A percentile compares a stretch with the other conserved stretches of the same genome.
Evolutionary conservation across 768 basidiomycete species (phyloP).

Genomic region (Macrolepiota albuminosa): DNA sequence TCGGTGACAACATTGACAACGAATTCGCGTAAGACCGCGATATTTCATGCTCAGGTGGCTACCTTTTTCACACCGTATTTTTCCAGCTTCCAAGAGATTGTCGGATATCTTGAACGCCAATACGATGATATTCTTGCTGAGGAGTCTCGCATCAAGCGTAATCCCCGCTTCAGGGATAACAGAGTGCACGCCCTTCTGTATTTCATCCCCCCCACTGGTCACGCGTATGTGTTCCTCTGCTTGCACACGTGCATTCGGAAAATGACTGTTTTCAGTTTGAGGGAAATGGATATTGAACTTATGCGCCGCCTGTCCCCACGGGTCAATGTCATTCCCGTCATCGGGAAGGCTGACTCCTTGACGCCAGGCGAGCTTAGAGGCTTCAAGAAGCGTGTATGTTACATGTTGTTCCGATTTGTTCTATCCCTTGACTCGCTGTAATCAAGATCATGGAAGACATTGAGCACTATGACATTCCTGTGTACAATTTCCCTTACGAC

Average conservation of each 20-base stretch:
- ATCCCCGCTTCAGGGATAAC: conserved; percentile 98
- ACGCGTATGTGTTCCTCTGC: conserved; percentile 59
- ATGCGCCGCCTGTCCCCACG: conserved; percentile 98
- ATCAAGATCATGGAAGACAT: conserved; percentile 98
- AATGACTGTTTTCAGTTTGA: conserved; percentile 45
- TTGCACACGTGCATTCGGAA: neutral
- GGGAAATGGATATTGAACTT: conserved; percentile 98
- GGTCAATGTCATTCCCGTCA: conserved; percentile 98
- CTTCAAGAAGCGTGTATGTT: conserved; percentile 87
- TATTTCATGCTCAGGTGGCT: neutral
- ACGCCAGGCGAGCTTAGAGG: conserved; percentile 90
- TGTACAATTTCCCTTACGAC: conserved; percentile 99
- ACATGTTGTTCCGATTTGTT: neutral
- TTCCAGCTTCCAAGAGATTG: conserved; percentile 90
- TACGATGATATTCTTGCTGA: conserved; percentile 99
- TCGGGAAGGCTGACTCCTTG: conserved; percentile 94
- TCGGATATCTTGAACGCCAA: conserved; percentile 95
- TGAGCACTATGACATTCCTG: conserved; percentile 95
- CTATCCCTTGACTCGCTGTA: conserved; percentile 1
- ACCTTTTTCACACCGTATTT: neutral
- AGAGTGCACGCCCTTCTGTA: conserved; percentile 94
- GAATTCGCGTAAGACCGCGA: conserved; percentile 80
- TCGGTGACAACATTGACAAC: conserved; percentile 98
- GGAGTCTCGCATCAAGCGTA: conserved; percentile 98
- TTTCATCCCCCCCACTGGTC: conserved; percentile 98